phyloP scores from a whole-genome alignment of 2,329 filamentous ascomycete species.

The Tolypocladium tropicale region DNA sequence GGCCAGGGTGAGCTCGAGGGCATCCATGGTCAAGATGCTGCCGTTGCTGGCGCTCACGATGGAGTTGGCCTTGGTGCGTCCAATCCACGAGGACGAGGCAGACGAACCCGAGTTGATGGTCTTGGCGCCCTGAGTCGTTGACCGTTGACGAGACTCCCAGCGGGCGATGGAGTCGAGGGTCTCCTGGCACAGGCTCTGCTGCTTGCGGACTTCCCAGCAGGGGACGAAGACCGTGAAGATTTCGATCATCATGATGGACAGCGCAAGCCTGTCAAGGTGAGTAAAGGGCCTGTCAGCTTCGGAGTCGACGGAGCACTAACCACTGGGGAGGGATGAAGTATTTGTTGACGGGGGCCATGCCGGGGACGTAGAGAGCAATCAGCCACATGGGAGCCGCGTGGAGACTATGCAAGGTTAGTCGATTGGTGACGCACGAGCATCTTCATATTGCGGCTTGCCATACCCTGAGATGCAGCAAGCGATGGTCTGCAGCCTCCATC shows the following conservation, averaged over 20 bases:
- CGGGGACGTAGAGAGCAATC: conserved; percentile 42
- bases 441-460: conserved; percentile 9
- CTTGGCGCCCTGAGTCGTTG: conserved; percentile 16
- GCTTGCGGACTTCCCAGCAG: conserved; percentile 42
- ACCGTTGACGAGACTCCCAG: conserved; percentile 33
- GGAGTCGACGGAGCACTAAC: conserved; percentile 24
- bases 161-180: conserved; percentile 37
- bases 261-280: conserved; percentile 32
- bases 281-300: neutral
- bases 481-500: conserved; percentile 56
- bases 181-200: conserved; percentile 33
- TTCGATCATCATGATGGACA: conserved; percentile 53
- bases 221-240: conserved; percentile 55
- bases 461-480: conserved; percentile 36
- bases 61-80: conserved; percentile 23
- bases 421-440: neutral
- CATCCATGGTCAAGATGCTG: conserved; percentile 46
- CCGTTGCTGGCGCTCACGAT: conserved; percentile 22
- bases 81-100: conserved; percentile 24
- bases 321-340: conserved; percentile 53
- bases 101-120: conserved; percentile 24
- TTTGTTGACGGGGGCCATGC: conserved; percentile 39
- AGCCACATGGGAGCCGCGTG: conserved; percentile 60
- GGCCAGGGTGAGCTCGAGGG: conserved; percentile 47
- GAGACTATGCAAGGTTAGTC: conserved; percentile 28